Evolutionary conservation across 768 basidiomycete species (phyloP), one percentile per base, ranked within the genome.

Genomic region (Strobilomyces confusus): DNA sequence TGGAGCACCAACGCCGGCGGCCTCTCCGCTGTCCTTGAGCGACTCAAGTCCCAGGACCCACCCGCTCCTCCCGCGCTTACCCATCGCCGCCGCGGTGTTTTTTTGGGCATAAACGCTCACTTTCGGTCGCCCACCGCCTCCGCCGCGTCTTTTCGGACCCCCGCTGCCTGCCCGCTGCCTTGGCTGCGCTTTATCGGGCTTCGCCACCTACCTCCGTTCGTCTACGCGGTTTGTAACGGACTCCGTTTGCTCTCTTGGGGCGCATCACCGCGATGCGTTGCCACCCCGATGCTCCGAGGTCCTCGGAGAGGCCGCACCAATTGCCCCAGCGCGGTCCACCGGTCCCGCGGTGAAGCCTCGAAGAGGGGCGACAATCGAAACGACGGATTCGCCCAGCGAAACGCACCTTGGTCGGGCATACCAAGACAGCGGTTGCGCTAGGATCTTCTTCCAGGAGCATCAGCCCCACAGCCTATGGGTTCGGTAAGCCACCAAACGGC

Each of bases 261-360:
- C 0, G 93, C 94, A 62, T 95, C 92, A 0, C 92, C 92, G 57
- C 95, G 93, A 63, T 92, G 95, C 0, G 87, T 94, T 3, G 82
- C 82, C 13, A 91, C 77, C 65, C 76, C 75, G 36, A 87, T 65
- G 46, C 84, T 74, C 51, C 80, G 80, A n/a, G 92, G 73, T 9
- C 82, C 80, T 0, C 81, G 75, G 66, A 82, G 84, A 9, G 74
- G 72, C 50, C 61, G 75, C 1, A 94, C 61, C 14, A 95, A 64
- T 49, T 86, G 83, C 52, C 87, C 80, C 45, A 95, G 67, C 1
- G 87, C 83, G 5, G 73, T 70, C 58, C 77, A 82, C 67, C 95
- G 92, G 63, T 95, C 92, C 70, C 95, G 92, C 1, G 93, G 93
- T 36, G 95, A 73, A 15, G 92, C 92, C 87, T 92, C 9, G 15